Evolutionary conservation across 441 rosid species (phyloP).

Genomic region (Codiaeum variegatum): DNA sequence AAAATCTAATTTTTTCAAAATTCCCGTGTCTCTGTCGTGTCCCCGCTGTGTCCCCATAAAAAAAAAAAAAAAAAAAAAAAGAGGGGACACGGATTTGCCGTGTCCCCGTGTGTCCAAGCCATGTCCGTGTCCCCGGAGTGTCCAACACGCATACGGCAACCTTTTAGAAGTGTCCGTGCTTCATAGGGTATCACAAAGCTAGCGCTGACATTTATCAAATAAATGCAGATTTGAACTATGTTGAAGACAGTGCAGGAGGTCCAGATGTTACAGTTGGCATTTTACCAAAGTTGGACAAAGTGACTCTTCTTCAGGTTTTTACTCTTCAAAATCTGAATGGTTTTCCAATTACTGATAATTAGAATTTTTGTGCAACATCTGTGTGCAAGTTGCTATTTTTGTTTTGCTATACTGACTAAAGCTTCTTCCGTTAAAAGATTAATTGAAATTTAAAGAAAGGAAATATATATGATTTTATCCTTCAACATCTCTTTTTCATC

Average conservation of each 20-base stretch:
- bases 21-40: too few relatives aligned
- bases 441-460: too few relatives aligned
- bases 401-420: neutral
- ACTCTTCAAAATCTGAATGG: neutral
- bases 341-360: neutral
- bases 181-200: neutral
- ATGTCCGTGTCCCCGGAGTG: too few relatives aligned
- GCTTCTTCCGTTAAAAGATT: neutral
- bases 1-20: too few relatives aligned
- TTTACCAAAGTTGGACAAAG: slow-evolving; percentile 80
- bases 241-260: slow-evolving; percentile 96
- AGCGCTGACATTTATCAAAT: slow-evolving; percentile 1
- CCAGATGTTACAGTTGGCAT: slow-evolving; percentile 85
- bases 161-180: too few relatives aligned
- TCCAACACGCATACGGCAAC: too few relatives aligned
- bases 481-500: neutral
- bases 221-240: slow-evolving; percentile 64
- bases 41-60: too few relatives aligned
- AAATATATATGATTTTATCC: too few relatives aligned
- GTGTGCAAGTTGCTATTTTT: neutral
- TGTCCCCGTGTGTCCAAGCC: too few relatives aligned
- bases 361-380: neutral
- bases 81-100: too few relatives aligned
- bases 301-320: slow-evolving; percentile 86
- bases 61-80: too few relatives aligned